Percentiles rank a stretch among this genome's conserved stretches.
phyloP scores from a whole-genome alignment of 805 yeast species.

The Saccharomycopsis selenospora region DNA sequence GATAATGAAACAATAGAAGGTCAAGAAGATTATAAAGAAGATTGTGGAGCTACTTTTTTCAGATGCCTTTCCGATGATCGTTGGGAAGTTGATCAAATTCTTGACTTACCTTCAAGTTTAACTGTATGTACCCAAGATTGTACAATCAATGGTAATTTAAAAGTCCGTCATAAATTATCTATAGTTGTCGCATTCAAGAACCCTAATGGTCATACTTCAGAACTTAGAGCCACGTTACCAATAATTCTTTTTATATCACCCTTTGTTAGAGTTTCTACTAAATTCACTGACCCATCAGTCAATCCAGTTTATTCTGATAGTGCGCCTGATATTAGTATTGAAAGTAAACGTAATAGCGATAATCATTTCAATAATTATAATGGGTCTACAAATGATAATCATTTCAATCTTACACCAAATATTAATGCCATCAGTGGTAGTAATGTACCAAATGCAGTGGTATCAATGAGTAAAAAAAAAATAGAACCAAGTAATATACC shows the following conservation, averaged over 20 bases:
- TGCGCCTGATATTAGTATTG: constrained; percentile 8
- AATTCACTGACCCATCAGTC: constrained; percentile 31
- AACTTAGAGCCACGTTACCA: constrained; percentile 85
- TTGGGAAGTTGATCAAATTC: constrained; percentile 64
- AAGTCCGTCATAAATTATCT: constrained; percentile 83
- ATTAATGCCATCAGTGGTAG: background rate
- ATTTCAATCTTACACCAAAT: background rate
- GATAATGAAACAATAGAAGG: no score
- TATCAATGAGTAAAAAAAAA: no score
- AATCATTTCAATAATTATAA: background rate
- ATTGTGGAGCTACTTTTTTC: constrained; percentile 28
- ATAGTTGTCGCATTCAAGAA: constrained; percentile 72
- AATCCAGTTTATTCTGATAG: constrained; percentile 12
- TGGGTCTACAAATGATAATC: background rate
- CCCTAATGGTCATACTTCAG: constrained; percentile 90
- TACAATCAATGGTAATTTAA: constrained; percentile 57
- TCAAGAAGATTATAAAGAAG: constrained; percentile 2
- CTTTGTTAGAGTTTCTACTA: constrained; percentile 63
- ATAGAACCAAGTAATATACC: no score
- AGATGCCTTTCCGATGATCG: constrained; percentile 37
- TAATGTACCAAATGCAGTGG: no score
- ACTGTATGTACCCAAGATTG: constrained; percentile 83
- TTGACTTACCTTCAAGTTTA: constrained; percentile 67
- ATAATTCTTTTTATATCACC: constrained; percentile 72
- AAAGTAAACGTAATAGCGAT: constrained; percentile 1